These are phyloP conservation scores for Verticillium zaregamsianum DNA, from an alignment of 2,329 filamentous ascomycete species.

Conservation along the genomic window DNA sequence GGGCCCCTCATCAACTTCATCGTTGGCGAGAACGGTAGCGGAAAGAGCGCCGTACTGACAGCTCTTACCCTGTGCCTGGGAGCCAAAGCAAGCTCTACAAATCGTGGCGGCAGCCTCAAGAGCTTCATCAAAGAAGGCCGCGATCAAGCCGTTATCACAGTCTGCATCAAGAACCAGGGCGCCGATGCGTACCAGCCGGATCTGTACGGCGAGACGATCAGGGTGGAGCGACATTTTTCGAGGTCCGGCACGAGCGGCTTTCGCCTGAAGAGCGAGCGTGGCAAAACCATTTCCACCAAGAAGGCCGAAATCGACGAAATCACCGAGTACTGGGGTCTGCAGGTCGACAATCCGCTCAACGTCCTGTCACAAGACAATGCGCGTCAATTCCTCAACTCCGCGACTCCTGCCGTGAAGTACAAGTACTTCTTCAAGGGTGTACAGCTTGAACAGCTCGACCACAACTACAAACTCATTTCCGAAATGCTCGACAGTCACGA, in stretches of 20 bases:
- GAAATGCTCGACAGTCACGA: conserved; percentile 73
- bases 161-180: conserved; percentile 89
- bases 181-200: conserved; percentile 79
- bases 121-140: conserved; percentile 86
- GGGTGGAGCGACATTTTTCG: conserved; percentile 86
- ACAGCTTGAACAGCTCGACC: conserved; percentile 85
- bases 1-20: conserved; percentile 97
- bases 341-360: conserved; percentile 96
- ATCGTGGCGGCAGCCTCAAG: conserved; percentile 85
- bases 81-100: conserved; percentile 87
- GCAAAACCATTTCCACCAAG: conserved; percentile 72
- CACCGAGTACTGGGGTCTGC: conserved; percentile 85
- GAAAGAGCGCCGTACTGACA: conserved; percentile 93
- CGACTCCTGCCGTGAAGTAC: conserved; percentile 82
- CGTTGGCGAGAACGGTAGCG: conserved; percentile 94
- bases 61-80: conserved; percentile 93
- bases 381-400: conserved; percentile 84
- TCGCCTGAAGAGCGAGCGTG: conserved; percentile 74
- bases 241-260: conserved; percentile 73
- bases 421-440: conserved; percentile 95
- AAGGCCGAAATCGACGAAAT: conserved; percentile 88
- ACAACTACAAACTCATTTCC: conserved; percentile 82
- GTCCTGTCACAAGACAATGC: conserved; percentile 94
- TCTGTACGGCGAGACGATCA: conserved; percentile 78
- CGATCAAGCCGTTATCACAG: conserved; percentile 70